Percentiles rank a stretch among this genome's conserved stretches.
phyloP scores from a whole-genome alignment of 164 flowering plant species.

The Brasenia schreberi region DNA sequence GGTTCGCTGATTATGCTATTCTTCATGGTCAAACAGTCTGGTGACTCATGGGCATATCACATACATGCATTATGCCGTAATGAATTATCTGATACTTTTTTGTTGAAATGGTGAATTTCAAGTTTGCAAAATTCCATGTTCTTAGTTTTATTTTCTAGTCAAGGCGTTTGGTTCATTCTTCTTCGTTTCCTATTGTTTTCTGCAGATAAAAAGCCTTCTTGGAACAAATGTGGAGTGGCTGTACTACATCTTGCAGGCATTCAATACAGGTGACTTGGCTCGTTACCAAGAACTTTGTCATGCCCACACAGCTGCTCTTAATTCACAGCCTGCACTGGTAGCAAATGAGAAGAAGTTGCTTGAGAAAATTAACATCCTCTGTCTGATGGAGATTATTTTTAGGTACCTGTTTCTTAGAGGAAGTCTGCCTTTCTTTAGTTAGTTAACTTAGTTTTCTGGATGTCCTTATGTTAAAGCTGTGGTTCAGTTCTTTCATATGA shows the following conservation, averaged over 20 bases:
- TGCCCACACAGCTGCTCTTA: constrained; percentile 70
- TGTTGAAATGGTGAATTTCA: no score
- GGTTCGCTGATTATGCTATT: no score
- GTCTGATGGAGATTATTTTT: constrained; percentile 94
- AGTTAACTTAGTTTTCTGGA: not conserved
- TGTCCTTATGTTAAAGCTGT: not conserved
- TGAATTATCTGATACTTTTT: no score
- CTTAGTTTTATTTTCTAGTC: not conserved
- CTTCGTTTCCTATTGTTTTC: not conserved
- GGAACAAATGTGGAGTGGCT: constrained; percentile 92
- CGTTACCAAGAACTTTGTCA: constrained; percentile 82
- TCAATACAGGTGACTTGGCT: constrained; percentile 78
- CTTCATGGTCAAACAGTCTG: no score
- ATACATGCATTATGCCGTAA: no score
- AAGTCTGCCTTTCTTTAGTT: not conserved
- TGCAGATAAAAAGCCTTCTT: constrained; percentile 65
- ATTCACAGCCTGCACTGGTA: constrained; percentile 80
- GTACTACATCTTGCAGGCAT: constrained; percentile 74
- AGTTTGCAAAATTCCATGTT: no score
- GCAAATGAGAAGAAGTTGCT: constrained; percentile 56
- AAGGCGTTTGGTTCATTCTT: not conserved
- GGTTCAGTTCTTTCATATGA: not conserved
- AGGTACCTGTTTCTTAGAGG: constrained; percentile 20
- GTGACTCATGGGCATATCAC: no score
- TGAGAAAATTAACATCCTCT: constrained; percentile 85